phyloP scores from a whole-genome alignment of 2,329 filamentous ascomycete species.

The Fusarium algeriense region DNA sequence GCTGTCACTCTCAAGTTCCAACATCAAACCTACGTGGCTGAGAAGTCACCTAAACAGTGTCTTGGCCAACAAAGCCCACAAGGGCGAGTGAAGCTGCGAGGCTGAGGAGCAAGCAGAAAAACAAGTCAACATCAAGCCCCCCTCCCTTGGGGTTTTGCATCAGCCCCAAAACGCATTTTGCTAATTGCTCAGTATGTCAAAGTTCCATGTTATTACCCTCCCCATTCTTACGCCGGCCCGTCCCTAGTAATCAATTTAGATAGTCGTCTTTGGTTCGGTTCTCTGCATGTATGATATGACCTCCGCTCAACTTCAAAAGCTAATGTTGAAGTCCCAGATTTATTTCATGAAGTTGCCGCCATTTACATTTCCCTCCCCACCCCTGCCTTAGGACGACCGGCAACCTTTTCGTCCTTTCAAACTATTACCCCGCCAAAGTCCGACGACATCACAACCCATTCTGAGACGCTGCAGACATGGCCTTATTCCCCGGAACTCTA shows the following conservation, averaged over 20 bases:
- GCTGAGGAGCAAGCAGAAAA: slow-evolving; percentile 39
- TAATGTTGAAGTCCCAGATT: slow-evolving; percentile 22
- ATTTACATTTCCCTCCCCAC: slow-evolving; percentile 21
- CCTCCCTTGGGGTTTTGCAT: not conserved
- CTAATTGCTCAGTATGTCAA: slow-evolving; percentile 22
- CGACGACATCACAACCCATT: slow-evolving; percentile 7
- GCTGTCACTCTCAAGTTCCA: not conserved
- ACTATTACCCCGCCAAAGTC: slow-evolving; percentile 6
- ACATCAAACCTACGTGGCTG: not conserved
- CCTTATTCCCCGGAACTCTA: slow-evolving; percentile 24
- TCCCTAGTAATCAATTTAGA: slow-evolving; percentile 45
- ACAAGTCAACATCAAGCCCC: slow-evolving; percentile 26
- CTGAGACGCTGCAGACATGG: slow-evolving; percentile 18
- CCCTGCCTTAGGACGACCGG: slow-evolving; percentile 4
- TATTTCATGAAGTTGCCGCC: slow-evolving; percentile 40
- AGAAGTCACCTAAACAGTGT: not conserved
- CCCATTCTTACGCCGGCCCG: slow-evolving; percentile 43
- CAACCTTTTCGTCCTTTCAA: slow-evolving; percentile 21
- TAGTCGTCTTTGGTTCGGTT: slow-evolving; percentile 23
- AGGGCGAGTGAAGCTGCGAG: slow-evolving; percentile 22
- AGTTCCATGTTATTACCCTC: slow-evolving; percentile 37
- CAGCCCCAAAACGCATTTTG: slow-evolving; percentile 27
- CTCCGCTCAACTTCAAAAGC: slow-evolving; percentile 27
- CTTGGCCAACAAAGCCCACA: not conserved
- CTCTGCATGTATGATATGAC: slow-evolving; percentile 18